Evolutionary conservation across 768 basidiomycete genomes (phyloP), one percentile per base, ranked within the genome.

Genomic region (Naganishia randhawae): DNA sequence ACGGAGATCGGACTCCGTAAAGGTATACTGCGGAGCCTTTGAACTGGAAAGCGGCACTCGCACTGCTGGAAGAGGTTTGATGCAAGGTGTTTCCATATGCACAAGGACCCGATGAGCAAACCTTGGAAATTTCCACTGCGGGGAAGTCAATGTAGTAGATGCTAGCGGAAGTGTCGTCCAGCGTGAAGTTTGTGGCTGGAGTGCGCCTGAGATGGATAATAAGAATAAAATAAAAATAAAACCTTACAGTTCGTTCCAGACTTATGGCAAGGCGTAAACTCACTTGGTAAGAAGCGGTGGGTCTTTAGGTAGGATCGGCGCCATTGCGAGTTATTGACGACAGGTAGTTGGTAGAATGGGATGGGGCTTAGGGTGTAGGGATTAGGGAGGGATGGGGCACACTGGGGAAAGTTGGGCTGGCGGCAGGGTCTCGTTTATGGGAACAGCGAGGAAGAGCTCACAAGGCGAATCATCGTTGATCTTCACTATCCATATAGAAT

Each of bases 131-230:
- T 13, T 48, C 32, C 9, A 37, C 50, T 1, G 27, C 29, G 9
- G 63, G 63, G 16, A 64, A 64, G 45, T 64, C 63, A 31, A 51
- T 50, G 45, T 64, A 64, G 63, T 48, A 48, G 35, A 64, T 64
- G 13, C 9, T 3, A 3, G 42, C 8, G 25, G 63, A 3, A 2
- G 42, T 45, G 31, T 64, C 63, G 27, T 64, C 63, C 29, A 64
- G 19, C n/a, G 63, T 64, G 63, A 17, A 29, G 17, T 61, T 61
- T 25, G 57, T 61, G 14, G 13, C 37, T 3, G 57, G n/a, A 2
- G 57, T 29, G 19, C 57, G 57, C 57, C 57, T 61, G 37, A 4
- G 25, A 22, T 6, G 7, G 37, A 42, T 27, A 25, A 10, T 42
- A 19, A 19, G 41, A 10, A 42, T 10, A 19, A 10, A 42, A 10